These are phyloP conservation scores for Lipomyces yamanashiensis DNA, from an alignment of 805 yeast species.

Conservation along the genomic window DNA sequence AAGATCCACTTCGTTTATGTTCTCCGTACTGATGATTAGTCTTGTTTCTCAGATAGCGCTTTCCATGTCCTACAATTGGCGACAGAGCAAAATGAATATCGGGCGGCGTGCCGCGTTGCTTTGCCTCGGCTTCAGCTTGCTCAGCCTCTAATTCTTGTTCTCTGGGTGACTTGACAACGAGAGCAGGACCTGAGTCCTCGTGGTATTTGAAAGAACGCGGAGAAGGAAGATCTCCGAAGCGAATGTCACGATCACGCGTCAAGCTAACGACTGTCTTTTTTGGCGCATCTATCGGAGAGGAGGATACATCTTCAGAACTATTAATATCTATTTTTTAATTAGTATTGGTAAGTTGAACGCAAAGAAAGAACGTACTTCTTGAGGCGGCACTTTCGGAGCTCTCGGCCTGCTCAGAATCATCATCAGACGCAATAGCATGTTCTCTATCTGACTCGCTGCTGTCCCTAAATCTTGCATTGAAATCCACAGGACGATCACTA, in stretches of 20 bases:
- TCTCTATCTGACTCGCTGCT: background rate
- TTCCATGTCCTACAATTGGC: constrained; percentile 25
- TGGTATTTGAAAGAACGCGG: constrained; percentile 36
- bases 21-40: background rate
- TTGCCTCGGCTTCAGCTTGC: constrained; percentile 29
- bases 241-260: constrained; percentile 48
- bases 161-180: constrained; percentile 77
- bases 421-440: constrained; percentile 5
- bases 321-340: background rate
- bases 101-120: constrained; percentile 40
- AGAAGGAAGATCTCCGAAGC: constrained; percentile 66
- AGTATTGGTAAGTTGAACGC: background rate
- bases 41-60: background rate
- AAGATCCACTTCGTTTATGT: constrained; percentile 4
- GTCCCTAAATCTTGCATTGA: constrained; percentile 3
- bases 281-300: background rate
- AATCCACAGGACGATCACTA: constrained; percentile 8
- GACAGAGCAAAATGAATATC: constrained; percentile 30
- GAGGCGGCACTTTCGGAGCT: constrained; percentile 12
- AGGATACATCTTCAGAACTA: background rate
- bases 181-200: constrained; percentile 76
- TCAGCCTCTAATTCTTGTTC: constrained; percentile 49
- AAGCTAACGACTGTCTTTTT: background rate
- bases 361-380: background rate
- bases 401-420: constrained; percentile 10